Percentiles rank a stretch among this genome's conserved stretches.
Conservation (phyloP, 495 filamentous ascomycete species). For the Penicillium alfredii region DNA sequence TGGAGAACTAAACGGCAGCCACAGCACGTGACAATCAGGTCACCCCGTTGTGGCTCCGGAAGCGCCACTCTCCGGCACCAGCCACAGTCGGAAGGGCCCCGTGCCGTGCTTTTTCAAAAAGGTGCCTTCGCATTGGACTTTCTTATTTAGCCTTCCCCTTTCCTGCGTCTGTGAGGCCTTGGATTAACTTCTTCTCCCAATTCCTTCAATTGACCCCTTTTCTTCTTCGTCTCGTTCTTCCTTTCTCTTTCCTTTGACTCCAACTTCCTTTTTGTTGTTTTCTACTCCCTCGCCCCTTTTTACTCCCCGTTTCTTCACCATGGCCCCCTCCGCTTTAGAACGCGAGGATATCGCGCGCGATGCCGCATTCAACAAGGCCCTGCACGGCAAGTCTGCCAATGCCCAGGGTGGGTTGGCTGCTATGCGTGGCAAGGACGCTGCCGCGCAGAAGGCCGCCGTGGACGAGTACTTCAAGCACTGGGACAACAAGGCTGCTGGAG, state of each 20-base stretch:
- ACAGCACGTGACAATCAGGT: no score
- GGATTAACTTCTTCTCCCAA: conserved; percentile 8
- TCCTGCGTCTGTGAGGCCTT: conserved; percentile 13
- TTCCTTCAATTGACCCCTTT: conserved; percentile 1
- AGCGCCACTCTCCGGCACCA: conserved; percentile 9
- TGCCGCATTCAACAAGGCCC: conserved; percentile 84
- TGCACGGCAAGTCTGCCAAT: conserved; percentile 81
- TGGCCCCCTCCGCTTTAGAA: conserved; percentile 73
- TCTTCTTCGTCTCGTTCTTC: conserved; percentile 7
- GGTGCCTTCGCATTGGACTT: conserved; percentile 6
- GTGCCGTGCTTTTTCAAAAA: conserved; percentile 14
- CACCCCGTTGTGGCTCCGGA: conserved; percentile 12
- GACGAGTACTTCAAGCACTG: conserved; percentile 99
- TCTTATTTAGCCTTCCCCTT: conserved; percentile 4
- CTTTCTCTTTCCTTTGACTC: conserved; percentile 10
- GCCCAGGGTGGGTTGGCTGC: conserved; percentile 69
- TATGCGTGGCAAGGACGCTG: conserved; percentile 77
- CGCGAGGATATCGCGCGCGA: conserved; percentile 80
- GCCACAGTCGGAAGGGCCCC: conserved; percentile 18
- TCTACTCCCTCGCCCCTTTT: conserved; percentile 17
- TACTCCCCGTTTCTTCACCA: conserved; percentile 37
- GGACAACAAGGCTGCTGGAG: conserved; percentile 78
- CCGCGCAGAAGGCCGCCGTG: conserved; percentile 79
- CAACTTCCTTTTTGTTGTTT: conserved; percentile 6
- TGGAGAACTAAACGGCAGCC: no score